Conservation (phyloP, 495 filamentous ascomycete species). For the Neurospora intermedia region DNA sequence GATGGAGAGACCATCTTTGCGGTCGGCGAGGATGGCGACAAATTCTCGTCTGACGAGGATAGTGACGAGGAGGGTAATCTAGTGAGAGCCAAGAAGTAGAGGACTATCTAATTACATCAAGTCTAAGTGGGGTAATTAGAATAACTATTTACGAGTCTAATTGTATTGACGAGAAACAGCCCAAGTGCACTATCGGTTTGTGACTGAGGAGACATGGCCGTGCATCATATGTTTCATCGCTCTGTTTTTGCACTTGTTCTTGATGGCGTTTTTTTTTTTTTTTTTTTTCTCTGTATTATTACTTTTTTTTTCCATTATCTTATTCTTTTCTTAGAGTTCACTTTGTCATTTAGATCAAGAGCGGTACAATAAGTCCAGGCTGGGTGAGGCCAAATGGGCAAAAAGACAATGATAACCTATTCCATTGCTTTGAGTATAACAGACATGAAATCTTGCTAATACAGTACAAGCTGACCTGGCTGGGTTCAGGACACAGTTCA, state of each 20-base stretch:
- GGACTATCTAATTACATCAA: not conserved
- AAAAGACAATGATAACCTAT: not conserved
- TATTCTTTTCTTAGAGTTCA: not conserved
- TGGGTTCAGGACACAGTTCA: not conserved
- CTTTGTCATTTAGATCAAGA: not conserved
- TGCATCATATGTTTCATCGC: not conserved
- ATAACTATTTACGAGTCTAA: not conserved
- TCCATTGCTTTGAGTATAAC: not conserved
- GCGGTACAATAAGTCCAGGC: not conserved
- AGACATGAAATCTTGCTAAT: not conserved
- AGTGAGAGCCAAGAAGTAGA: constrained; percentile 41
- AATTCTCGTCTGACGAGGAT: constrained; percentile 36
- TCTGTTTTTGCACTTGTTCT: not conserved
- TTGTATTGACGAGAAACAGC: not conserved
- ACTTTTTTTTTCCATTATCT: not conserved
- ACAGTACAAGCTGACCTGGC: not conserved
- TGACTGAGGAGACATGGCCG: not conserved
- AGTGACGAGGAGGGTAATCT: constrained; percentile 58
- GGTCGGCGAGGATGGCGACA: constrained; percentile 76
- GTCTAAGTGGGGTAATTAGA: not conserved
- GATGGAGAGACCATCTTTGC: constrained; percentile 94
- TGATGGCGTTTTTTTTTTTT: too few species aligned
- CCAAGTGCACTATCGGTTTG: not conserved
- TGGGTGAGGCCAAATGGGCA: not conserved
- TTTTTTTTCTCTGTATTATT: too few species aligned